These are phyloP conservation scores for Flaveria robusta DNA, from an alignment of 129 eudicot genomes.

Conservation along the genomic window DNA sequence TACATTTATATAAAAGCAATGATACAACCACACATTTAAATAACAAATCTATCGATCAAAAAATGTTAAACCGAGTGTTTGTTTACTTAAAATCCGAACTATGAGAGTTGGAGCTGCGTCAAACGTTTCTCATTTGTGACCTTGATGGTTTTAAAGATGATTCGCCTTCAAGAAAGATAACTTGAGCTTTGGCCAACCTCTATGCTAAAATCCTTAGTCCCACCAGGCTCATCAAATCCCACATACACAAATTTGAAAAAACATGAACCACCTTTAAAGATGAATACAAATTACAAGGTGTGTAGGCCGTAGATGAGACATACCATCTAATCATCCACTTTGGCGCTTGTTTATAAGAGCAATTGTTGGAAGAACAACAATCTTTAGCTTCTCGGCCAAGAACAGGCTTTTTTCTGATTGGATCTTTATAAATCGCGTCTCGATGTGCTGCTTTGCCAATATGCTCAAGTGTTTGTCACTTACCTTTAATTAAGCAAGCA, in stretches of 20 bases:
- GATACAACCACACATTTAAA: not conserved
- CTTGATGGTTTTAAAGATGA: constrained; percentile 58
- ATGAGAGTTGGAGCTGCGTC: constrained; percentile 70
- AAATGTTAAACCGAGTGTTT: too few species aligned
- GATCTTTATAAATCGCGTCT: constrained; percentile 87
- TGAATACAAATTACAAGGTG: not conserved
- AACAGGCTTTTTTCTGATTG: constrained; percentile 97
- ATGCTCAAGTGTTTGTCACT: constrained; percentile 37
- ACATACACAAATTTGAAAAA: constrained; percentile 41
- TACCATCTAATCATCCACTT: constrained; percentile 98
- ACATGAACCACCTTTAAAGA: not conserved
- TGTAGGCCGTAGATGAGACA: constrained; percentile 16
- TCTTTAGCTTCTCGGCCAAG: constrained; percentile 83
- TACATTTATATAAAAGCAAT: not conserved
- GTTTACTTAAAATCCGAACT: constrained; percentile 75
- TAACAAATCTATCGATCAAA: not conserved
- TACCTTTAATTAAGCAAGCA: too few species aligned
- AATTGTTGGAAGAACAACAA: constrained; percentile 89
- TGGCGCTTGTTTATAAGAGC: constrained; percentile 87
- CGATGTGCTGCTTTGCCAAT: constrained; percentile 89
- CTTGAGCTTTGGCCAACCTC: constrained; percentile 84
- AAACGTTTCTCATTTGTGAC: constrained; percentile 61
- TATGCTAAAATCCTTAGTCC: constrained; percentile 78
- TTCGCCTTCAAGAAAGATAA: constrained; percentile 76
- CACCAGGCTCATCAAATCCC: constrained; percentile 93